phyloP scores from a whole-genome alignment of 1,284 basidiomycete genomes.

The Phaffia rhodozyma region DNA sequence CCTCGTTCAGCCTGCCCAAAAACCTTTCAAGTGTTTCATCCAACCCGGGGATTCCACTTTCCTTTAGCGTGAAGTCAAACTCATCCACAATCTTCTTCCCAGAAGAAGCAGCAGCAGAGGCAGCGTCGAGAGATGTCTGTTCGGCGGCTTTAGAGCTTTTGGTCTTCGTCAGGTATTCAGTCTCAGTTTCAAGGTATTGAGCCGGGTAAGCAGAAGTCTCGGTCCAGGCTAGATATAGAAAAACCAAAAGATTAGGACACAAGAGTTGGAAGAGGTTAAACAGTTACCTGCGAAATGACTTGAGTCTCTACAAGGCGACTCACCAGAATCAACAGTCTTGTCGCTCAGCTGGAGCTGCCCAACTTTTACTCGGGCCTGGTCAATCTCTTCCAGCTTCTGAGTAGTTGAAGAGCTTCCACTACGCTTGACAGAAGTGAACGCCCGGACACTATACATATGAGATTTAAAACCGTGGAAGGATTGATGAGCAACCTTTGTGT shows the following conservation, averaged over 20 bases:
- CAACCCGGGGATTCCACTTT: conserved; percentile 26
- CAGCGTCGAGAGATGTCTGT: conserved; percentile 24
- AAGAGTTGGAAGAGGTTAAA: not conserved
- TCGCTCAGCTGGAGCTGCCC: conserved; percentile 27
- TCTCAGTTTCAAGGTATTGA: conserved; percentile 34
- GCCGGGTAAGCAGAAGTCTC: conserved; percentile 34
- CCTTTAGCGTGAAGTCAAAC: conserved; percentile 16
- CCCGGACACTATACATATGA: conserved; percentile 27
- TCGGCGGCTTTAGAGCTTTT: conserved; percentile 9
- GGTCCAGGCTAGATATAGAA: conserved; percentile 23
- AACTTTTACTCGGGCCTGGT: conserved; percentile 26
- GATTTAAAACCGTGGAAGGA: conserved; percentile 1
- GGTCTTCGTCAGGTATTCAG: conserved; percentile 30
- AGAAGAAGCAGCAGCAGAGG: not conserved
- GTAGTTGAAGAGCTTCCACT: conserved; percentile 35
- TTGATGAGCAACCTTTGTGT: not conserved
- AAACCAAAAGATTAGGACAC: not conserved
- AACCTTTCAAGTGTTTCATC: conserved; percentile 37
- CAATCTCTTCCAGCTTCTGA: conserved; percentile 28
- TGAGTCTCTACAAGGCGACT: not conserved
- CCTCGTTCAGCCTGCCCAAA: conserved; percentile 28
- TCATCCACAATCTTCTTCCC: conserved; percentile 16
- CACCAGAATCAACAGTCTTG: conserved; percentile 16
- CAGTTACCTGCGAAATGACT: not conserved
- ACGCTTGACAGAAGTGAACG: conserved; percentile 29